Base-by-base conservation (phyloP, 495 filamentous ascomycete species). In the Achaetomiella virescens region DNA sequence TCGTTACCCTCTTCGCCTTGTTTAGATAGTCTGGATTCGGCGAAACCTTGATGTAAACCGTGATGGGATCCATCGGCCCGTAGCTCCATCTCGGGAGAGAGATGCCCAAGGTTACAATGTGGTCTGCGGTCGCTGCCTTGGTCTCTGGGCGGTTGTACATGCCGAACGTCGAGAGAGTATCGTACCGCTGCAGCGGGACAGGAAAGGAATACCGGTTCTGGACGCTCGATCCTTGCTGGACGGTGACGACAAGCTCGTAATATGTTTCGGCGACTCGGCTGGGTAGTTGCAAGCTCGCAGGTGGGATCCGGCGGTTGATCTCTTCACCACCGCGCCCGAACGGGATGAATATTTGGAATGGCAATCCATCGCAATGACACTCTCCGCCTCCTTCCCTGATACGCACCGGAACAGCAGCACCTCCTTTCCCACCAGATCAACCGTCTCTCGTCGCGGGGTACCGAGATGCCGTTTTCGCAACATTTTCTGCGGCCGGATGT, bases 61-160 rank as follows among this genome's bases (percentile, higher is more conserved):
- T 91, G 45, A 98, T 90, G 2, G 95, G 93, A 66, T 98, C 93
- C 48, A 95, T 74, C 2, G 93, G 93, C 17, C 93, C 93, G 65
- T 97, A 98, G 22, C 90, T 96, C 93, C 93, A 97, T 49, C 90
- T 83, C 10, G 92, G 92, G 56, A 98, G 76, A 48, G 87, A 91
- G 52, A 96, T 95, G 17, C 88, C 87, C 53, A 98, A 73, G 15
- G 90, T 95, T 40, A 98, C 91, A 50, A 97, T 72, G 66, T 95
- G 91, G 70, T 98, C 93, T 37, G 88, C 80, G 51, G 91, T 85
- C 49, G 81, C 81, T 58, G 95, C 88, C 46, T 88, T 88, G 48
- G 83, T 84, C 69, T 97, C 93, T 10, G 90, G 93, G 25, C 90
- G 85, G 72, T 97, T 97, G 74, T 97, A 98, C 93, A 98, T 98